A percentile compares a stretch with the other conserved stretches of the same genome.
Evolutionary conservation across 305 asterid species (phyloP).

Genomic region (Fraxinus nigra): DNA sequence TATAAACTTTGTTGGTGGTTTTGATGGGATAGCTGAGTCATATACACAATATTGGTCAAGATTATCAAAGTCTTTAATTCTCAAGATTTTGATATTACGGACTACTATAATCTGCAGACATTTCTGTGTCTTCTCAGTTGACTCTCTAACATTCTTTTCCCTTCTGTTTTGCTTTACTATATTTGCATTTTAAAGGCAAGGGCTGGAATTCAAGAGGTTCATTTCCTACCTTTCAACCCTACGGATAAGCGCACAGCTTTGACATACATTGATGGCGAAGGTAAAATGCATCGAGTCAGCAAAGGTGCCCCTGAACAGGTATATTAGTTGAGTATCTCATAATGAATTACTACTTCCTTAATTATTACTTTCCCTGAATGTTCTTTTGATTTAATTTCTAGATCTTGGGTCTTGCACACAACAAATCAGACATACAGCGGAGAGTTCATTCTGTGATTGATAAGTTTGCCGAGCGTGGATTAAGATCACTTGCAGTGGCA

Average conservation of each 20-base stretch:
- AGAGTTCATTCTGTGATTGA: conserved; percentile 58
- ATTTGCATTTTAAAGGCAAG: conserved; percentile 43
- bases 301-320: conserved; percentile 88
- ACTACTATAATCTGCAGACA: background rate
- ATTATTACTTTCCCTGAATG: conserved; percentile 22
- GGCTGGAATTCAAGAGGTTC: conserved; percentile 65
- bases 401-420: conserved; percentile 61
- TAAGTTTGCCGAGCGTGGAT: conserved; percentile 67
- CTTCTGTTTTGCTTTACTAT: background rate
- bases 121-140: background rate
- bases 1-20: background rate
- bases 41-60: background rate
- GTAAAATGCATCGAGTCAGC: conserved; percentile 74
- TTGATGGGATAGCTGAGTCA: background rate
- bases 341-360: conserved; percentile 11
- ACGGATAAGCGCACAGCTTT: conserved; percentile 76
- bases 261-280: conserved; percentile 52
- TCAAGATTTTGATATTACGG: background rate
- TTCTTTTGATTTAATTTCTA: conserved; percentile 23
- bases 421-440: conserved; percentile 61
- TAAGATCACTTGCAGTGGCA: conserved; percentile 70
- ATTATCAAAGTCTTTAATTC: background rate
- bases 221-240: conserved; percentile 73
- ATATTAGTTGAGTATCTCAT: conserved; percentile 9
- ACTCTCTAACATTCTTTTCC: conserved; percentile 11